Base-by-base conservation (phyloP, 441 rosid species). In the Jatropha podagrica region DNA sequence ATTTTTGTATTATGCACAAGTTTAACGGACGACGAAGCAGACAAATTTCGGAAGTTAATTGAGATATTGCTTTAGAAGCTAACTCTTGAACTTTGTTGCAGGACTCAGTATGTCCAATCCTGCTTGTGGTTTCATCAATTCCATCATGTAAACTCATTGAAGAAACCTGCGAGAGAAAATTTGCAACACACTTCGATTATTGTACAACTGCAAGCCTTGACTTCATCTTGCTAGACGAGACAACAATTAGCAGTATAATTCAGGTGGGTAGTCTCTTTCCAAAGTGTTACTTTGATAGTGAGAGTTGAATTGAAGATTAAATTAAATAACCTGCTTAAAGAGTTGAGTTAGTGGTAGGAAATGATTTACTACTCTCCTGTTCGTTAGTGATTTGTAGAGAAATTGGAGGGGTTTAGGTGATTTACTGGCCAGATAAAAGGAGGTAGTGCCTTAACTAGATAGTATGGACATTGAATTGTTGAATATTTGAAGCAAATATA, bases 21-120 rank as follows among this genome's bases (percentile, higher is more conserved):
- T 94, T 94, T 90, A 88, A 84, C 91, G 90, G 99, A 88, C 89
- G 98, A 81, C 78, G 98, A 91, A 92, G 95, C 93, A 90, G 94
- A 91, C 86, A 88, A 85, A 88, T 84, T 86, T 89, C 87, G 97
- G 88, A 81, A 84, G 73, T 76, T 91, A 77, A 74, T 88, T 65
- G 85, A 86, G 76, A 26, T 76, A 74, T 82, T 79, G 85, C 82
- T 80, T 81, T 72, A 75, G 81, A 81, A 85, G 89, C 98, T 96
- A 86, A 92, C 90, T 86, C 55, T 83, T 87, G 86, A 85, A 88
- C 87, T 92, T 96, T 96, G 86, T 89, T 92, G 97, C 98, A 96
- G 98, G 99, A 94, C 81, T 86, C 99, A 40, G 94, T 89, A 71
- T 90, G 97, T 85, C 85, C 98, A 72, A 89, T 96, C 62, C 89